phyloP scores from a whole-genome alignment of 2,329 filamentous ascomycete species.

The Fusarium floridanum region DNA sequence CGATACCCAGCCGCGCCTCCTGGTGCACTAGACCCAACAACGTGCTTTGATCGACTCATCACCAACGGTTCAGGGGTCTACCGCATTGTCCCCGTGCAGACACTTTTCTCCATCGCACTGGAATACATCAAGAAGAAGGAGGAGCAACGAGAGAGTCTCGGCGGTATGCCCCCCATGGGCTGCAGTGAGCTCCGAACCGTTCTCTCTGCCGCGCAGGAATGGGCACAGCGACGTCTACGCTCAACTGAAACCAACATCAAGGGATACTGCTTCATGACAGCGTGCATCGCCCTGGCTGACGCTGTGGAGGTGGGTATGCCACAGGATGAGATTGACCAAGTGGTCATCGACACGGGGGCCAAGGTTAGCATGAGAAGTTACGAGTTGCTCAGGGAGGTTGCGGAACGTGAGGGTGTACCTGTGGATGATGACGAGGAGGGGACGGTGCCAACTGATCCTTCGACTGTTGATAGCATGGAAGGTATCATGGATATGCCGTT shows the following conservation, averaged over 20 bases:
- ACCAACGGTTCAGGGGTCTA: slow-evolving; percentile 59
- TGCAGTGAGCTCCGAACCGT: slow-evolving; percentile 50
- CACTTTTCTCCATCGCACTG: slow-evolving; percentile 57
- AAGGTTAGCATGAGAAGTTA: slow-evolving; percentile 46
- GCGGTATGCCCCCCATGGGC: slow-evolving; percentile 47
- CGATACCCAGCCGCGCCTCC: slow-evolving; percentile 22
- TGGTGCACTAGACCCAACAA: slow-evolving; percentile 36
- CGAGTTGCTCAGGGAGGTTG: slow-evolving; percentile 51
- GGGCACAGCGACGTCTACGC: slow-evolving; percentile 52
- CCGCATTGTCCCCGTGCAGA: slow-evolving; percentile 56
- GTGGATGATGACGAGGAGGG: slow-evolving; percentile 25
- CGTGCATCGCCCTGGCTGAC: slow-evolving; percentile 51
- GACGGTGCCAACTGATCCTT: neutral
- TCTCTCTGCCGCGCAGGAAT: slow-evolving; percentile 47
- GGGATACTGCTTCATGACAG: slow-evolving; percentile 53
- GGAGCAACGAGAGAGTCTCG: slow-evolving; percentile 53
- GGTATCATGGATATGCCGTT: slow-evolving; percentile 43
- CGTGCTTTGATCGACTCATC: slow-evolving; percentile 55
- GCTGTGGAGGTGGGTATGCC: slow-evolving; percentile 49
- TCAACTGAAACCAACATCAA: slow-evolving; percentile 61
- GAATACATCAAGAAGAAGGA: slow-evolving; percentile 62
- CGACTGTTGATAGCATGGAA: slow-evolving; percentile 35
- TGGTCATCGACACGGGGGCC: slow-evolving; percentile 45
- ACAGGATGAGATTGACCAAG: slow-evolving; percentile 48
- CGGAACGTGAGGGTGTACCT: slow-evolving; percentile 42